Percentiles rank a stretch among this genome's conserved stretches.
phyloP scores from a whole-genome alignment of 345 rosid species.

The Excoecaria agallocha region DNA sequence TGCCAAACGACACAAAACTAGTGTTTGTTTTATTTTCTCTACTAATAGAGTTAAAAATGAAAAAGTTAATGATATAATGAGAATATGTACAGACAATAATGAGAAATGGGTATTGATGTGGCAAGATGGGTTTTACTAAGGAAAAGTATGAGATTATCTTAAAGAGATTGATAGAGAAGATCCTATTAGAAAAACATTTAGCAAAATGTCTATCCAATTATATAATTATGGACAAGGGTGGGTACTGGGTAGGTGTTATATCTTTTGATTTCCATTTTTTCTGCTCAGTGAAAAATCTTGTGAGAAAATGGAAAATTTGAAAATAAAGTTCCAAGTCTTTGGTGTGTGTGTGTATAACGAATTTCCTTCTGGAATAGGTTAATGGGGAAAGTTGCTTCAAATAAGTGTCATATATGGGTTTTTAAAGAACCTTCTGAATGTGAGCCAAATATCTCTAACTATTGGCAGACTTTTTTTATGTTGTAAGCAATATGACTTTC shows the following conservation, averaged over 20 bases:
- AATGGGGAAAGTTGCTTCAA: slow-evolving; percentile 99
- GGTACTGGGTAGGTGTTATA: slow-evolving; percentile 95
- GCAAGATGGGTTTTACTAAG: slow-evolving; percentile 98
- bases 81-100: neutral
- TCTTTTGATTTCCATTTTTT: slow-evolving; percentile 13
- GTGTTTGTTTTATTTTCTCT: slow-evolving; percentile 3
- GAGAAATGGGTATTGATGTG: slow-evolving; percentile 63
- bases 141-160: slow-evolving; percentile 65
- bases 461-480: slow-evolving; percentile 99
- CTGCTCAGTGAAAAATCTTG: neutral
- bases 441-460: slow-evolving; percentile 90
- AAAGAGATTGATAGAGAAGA: slow-evolving; percentile 89
- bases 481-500: slow-evolving; percentile 46
- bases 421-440: slow-evolving; percentile 95
- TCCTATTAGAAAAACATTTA: slow-evolving; percentile 94
- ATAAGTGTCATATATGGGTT: slow-evolving; percentile 99
- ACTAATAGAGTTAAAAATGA: slow-evolving; percentile 6
- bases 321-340: neutral
- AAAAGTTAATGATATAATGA: neutral
- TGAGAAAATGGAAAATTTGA: neutral
- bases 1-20: slow-evolving; percentile 19
- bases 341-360: neutral
- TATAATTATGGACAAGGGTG: slow-evolving; percentile 99
- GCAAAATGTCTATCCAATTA: slow-evolving; percentile 99
- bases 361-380: slow-evolving; percentile 45